Base-by-base conservation (phyloP, 2,329 filamentous ascomycete genomes). In the Penicillium griseofulvum region DNA sequence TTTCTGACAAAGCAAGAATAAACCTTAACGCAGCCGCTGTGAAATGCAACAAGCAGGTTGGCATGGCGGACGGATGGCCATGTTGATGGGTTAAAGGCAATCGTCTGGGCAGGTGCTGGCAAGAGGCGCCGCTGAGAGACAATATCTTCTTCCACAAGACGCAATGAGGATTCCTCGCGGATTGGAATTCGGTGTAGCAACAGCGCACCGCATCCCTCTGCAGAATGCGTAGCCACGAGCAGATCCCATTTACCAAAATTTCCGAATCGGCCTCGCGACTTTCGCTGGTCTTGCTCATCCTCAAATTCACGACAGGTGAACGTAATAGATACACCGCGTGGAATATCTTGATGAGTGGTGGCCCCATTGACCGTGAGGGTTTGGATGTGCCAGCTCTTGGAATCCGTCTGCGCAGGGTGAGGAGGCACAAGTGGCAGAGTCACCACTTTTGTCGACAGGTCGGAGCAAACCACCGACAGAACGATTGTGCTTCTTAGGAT, bases 371-470 rank as follows among this genome's bases (percentile, higher is more conserved):
- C 74, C 11, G 75, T 76, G 52, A 81, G 56, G 4, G 78, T 73
- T 44, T 82, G 76, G 46, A 82, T 75, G n/a, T 75, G 74, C 62
- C 68, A 68, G 34, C 66, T 67, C 12, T 67, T 62, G 6, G 68
- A 54, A 47, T 76, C 67, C 28, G 72, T 72, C 28, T 71, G 67
- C 3, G 68, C 63, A 19, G 74, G 71, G 37, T 80, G 75, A 24
- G 83, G 82, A 45, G 83, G 82, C 12, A 68, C 67, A 24, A 86
- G 71, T 5, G 84, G 83, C 17, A 85, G 63, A 5, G 78, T 78
- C 22, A 87, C 73, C 45, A 87, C 62, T 29, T 80, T 77, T 11
- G 83, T 74, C n/a, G 77, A 81, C 14, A 77, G 79, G 65, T 87
- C 83, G 16, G 80, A 77, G 59, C 83, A 86, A 16, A 80, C 76